A percentile compares a stretch with the other conserved stretches of the same genome.
Conservation (phyloP, 2,329 filamentous ascomycete genomes). For the Clarireedia homoeocarpa region DNA sequence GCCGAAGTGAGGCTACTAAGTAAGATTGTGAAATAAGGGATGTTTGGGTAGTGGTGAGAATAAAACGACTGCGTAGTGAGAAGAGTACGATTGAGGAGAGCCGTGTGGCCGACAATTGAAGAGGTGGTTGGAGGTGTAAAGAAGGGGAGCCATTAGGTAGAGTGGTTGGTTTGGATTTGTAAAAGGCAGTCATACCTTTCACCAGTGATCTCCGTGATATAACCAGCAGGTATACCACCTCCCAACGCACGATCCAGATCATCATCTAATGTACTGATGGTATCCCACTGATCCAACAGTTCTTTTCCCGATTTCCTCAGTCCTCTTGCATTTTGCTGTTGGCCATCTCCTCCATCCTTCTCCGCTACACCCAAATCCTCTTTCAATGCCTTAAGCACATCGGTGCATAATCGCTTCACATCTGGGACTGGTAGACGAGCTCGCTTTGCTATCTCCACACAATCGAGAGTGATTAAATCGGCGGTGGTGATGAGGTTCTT, state of each 20-base stretch:
- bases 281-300: slow-evolving; percentile 38
- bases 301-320: slow-evolving; percentile 31
- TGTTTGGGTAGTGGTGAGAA: neutral
- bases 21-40: too few species aligned
- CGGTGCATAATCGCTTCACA: slow-evolving; percentile 63
- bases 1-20: too few species aligned
- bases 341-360: neutral
- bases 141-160: too few species aligned
- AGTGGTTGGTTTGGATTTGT: neutral
- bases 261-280: slow-evolving; percentile 75
- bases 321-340: neutral
- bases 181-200: slow-evolving; percentile 54
- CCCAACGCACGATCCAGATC: slow-evolving; percentile 62
- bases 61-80: neutral
- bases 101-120: too few species aligned
- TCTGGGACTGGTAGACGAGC: slow-evolving; percentile 76
- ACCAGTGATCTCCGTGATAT: slow-evolving; percentile 82
- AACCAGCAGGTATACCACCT: slow-evolving; percentile 74
- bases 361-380: slow-evolving; percentile 36
- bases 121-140: too few species aligned
- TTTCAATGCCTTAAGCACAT: slow-evolving; percentile 60
- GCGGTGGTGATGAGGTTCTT: slow-evolving; percentile 67
- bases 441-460: slow-evolving; percentile 75
- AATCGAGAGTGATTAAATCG: slow-evolving; percentile 80
- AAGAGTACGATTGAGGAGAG: neutral